phyloP scores from a whole-genome alignment of 2,329 filamentous ascomycete species.

The Zymoseptoria tritici region DNA sequence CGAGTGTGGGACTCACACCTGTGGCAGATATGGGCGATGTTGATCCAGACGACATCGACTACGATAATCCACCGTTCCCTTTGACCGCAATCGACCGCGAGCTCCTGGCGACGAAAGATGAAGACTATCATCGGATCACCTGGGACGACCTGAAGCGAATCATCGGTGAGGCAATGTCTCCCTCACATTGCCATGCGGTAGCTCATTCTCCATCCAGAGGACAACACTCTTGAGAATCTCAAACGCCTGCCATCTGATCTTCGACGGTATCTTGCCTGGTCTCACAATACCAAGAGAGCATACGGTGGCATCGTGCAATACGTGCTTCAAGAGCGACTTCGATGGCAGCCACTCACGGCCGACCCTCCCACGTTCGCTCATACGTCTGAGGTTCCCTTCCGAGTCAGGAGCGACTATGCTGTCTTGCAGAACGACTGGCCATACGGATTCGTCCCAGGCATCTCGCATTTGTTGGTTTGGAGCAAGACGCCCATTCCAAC shows the following conservation, averaged over 20 bases:
- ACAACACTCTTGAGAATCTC: conserved; percentile 48
- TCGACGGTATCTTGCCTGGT: conserved; percentile 54
- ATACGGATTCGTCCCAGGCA: conserved; percentile 49
- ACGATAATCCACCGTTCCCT: conserved; percentile 34
- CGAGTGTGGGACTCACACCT: neutral
- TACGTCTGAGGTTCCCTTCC: conserved; percentile 46
- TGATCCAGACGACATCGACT: conserved; percentile 21
- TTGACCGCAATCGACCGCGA: conserved; percentile 44
- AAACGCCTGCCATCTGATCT: conserved; percentile 54
- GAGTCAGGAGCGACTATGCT: conserved; percentile 46
- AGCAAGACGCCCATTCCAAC: conserved; percentile 44
- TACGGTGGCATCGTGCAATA: conserved; percentile 52
- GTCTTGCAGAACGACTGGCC: conserved; percentile 58
- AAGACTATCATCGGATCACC: conserved; percentile 45
- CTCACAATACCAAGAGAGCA: conserved; percentile 44
- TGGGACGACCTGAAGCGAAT: conserved; percentile 48
- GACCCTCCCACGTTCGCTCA: conserved; percentile 34
- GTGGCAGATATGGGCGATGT: conserved; percentile 9
- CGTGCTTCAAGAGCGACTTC: conserved; percentile 48
- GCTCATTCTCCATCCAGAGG: conserved; percentile 18
- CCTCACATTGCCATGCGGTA: neutral
- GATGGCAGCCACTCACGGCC: conserved; percentile 37
- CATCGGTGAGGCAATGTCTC: conserved; percentile 36
- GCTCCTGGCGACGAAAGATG: conserved; percentile 45
- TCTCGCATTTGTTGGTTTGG: conserved; percentile 54